These are phyloP conservation scores for Claviceps monticola DNA, from an alignment of 2,329 filamentous ascomycete genomes.

Conservation along the genomic window DNA sequence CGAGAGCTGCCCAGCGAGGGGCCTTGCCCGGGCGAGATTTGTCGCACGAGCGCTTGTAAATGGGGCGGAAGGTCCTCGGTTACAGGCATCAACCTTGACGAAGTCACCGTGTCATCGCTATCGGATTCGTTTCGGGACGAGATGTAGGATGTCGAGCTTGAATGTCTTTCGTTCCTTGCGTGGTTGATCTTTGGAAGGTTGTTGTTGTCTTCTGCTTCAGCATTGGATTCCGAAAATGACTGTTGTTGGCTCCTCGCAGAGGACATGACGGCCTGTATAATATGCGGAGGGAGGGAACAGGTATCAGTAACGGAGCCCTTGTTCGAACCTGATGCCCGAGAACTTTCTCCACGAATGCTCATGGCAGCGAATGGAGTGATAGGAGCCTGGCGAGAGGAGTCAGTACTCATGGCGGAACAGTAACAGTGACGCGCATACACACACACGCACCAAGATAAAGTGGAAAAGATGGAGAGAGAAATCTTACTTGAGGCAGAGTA, in stretches of 20 bases:
- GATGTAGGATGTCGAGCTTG: not conserved
- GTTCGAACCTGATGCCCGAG: not conserved
- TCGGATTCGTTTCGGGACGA: not conserved
- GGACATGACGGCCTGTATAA: not conserved
- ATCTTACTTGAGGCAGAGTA: constrained; percentile 9
- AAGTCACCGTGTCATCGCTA: not conserved
- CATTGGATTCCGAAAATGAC: not conserved
- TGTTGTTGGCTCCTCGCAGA: not conserved
- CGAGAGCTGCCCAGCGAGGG: not conserved
- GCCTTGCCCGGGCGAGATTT: not conserved
- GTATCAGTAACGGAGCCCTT: not conserved
- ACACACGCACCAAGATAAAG: not conserved
- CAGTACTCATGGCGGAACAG: constrained; percentile 1
- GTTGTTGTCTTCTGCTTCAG: not conserved
- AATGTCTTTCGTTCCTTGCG: not conserved
- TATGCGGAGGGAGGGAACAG: not conserved
- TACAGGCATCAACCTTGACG: not conserved
- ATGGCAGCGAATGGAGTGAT: constrained; percentile 12
- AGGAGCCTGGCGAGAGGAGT: constrained; percentile 13
- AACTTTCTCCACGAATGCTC: constrained; percentile 8
- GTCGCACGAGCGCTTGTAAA: not conserved
- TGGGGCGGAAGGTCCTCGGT: not conserved
- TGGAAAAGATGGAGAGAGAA: not conserved
- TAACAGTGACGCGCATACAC: too few relatives aligned
- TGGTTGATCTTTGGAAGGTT: not conserved